Base-by-base conservation (phyloP, 345 rosid genomes). In the Chamaenerion angustifolium region DNA sequence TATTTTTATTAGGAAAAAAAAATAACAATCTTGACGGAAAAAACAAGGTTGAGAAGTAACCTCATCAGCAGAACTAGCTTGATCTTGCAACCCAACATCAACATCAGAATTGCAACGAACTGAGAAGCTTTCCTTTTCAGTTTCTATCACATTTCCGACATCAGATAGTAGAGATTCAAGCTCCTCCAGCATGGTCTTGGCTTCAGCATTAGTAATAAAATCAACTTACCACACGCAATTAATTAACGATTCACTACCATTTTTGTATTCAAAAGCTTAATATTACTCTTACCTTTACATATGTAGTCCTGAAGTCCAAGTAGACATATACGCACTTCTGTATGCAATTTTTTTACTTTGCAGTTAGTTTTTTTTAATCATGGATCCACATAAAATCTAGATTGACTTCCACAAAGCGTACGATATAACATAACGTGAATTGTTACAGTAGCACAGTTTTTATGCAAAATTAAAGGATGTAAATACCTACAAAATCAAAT, bases 251-350 rank as follows among this genome's bases (percentile, higher is more conserved):
- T 10, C 40, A 50, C n/a, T 35, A 50, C 5, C 40, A 27, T 19
- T 50, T 10, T 1, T 8, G 3, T 50, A 50, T 54, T 45, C 51
- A 31, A 17, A 16, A 17, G 13, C 9, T 13, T 13, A 55, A 25
- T 46, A 40, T 41, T 0, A 4, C 6, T 43, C 17, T 62, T 70
- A 88, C 94, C 96, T 76, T 67, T 61, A 55, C 51, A 57, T 49
- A 81, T 42, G 58, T 78, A 73, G 41, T 75, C 76, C 43, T 56
- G 64, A 64, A 88, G 85, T 66, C 73, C 94, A 12, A 61, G 59
- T 0, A 72, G 52, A 54, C 77, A 71, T 11, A 63, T 63, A 57
- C 56, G 59, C 56, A 88, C 94, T 88, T 77, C 77, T 74, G 73
- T 56, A 46, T 10, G 53, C 49, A 64, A 16, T 43, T 31, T 43